Base-by-base conservation (phyloP, 2,329 filamentous ascomycete species). In the Ustulina deusta region DNA sequence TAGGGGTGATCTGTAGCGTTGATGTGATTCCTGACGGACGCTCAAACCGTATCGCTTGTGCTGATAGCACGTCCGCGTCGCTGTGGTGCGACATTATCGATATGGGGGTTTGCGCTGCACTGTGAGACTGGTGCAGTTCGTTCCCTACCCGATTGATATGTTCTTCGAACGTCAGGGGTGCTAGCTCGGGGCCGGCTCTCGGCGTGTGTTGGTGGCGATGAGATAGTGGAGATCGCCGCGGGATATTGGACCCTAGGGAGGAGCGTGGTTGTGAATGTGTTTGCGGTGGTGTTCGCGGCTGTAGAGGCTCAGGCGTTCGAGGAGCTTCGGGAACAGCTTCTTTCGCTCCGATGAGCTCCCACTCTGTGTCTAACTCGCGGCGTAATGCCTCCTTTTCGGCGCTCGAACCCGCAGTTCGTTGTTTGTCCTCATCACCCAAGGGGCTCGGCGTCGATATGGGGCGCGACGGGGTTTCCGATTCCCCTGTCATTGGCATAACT, bases 21-120 rank as follows among this genome's bases (percentile, higher is more conserved):
- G 64, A 65, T 1, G 67, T 62, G 36, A 59, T 70, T 7, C 62
- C 67, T 1, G 64, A 49, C 1, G 62, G 66, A 2, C 76, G 73
- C 70, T 78, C 76, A 36, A 78, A 69, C 56, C 69, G 72, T 58
- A 87, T 79, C n/a, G 81, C 83, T 74, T 86, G 81, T 3, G 85
- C 86, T 22, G 81, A 74, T 11, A 73, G 52, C 10, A 78, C 69
- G 5, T 74, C 73, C 3, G 67, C 71, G 25, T 78, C 75, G 61
- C 74, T 84, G 56, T 82, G 79, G 32, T 82, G 77, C 1, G 71
- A 73, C 2, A 70, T 65, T 5, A 58, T 52, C 7, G 69, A 71
- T 11, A 56, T 20, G 1, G 69, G 69, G 3, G 69, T 71, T 11
- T 68, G 61, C 1, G 69, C 59, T 42, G 61, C 64, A 46, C 69